Evolutionary conservation across 2,329 filamentous ascomycete species (phyloP).

Genomic region (Epichloe baconii): DNA sequence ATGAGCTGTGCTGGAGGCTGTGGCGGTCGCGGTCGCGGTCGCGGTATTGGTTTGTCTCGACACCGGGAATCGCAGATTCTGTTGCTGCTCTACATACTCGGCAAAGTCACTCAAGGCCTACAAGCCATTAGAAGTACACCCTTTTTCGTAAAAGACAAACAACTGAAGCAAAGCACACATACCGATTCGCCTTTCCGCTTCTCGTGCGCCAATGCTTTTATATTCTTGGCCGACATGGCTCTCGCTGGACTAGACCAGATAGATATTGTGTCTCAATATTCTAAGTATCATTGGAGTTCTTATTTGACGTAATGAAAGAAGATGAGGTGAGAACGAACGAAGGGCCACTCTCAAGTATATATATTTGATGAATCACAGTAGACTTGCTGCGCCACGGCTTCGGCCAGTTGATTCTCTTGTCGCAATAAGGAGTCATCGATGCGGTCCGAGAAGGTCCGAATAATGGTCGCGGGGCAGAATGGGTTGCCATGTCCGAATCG

Average conservation of each 20-base stretch:
- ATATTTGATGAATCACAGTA: not conserved
- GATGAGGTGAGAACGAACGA: not conserved
- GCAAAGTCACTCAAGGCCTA: conserved; percentile 84
- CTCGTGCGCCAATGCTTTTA: conserved; percentile 59
- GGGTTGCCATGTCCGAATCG: not conserved
- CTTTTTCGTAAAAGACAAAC: not conserved
- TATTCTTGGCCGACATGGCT: conserved; percentile 40
- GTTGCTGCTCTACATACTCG: conserved; percentile 93
- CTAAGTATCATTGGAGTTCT: conserved; percentile 14
- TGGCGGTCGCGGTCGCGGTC: conserved; percentile 5
- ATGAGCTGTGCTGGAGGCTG: conserved; percentile 8
- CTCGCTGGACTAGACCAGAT: conserved; percentile 10
- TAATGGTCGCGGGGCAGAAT: not conserved
- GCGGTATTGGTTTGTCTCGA: conserved; percentile 13
- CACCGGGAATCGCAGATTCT: conserved; percentile 53
- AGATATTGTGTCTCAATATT: conserved; percentile 12
- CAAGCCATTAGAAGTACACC: conserved; percentile 2
- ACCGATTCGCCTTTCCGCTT: conserved; percentile 79
- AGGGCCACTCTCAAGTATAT: too few relatives aligned
- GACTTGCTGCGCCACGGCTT: not conserved
- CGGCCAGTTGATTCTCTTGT: not conserved
- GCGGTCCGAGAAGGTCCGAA: too few relatives aligned
- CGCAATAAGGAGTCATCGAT: conserved; percentile 4
- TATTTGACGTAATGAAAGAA: not conserved
- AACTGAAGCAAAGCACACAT: conserved; percentile 17